Evolutionary conservation across 768 basidiomycete species (phyloP).

Genomic region (Lentinula sp.): DNA sequence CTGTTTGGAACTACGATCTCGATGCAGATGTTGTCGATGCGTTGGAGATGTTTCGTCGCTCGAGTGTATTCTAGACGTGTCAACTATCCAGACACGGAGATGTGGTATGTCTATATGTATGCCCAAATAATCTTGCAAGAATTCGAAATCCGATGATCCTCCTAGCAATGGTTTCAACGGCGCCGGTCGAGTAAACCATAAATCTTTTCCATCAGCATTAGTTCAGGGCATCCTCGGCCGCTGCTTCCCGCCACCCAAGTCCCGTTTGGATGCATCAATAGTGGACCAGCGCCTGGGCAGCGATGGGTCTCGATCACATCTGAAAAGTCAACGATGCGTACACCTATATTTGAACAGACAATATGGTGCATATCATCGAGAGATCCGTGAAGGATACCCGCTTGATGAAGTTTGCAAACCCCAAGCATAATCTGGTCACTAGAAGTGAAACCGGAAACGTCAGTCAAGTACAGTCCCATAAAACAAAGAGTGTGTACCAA

Average conservation of each 20-base stretch:
- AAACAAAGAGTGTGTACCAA: conserved; percentile 7
- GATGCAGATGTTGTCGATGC: conserved; percentile 30
- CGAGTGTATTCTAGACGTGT: neutral
- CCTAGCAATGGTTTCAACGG: neutral
- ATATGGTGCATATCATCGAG: conserved; percentile 24
- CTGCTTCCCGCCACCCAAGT: neutral
- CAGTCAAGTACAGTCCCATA: neutral
- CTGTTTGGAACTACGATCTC: conserved; percentile 45
- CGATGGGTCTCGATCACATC: conserved; percentile 20
- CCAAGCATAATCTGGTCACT: conserved; percentile 27
- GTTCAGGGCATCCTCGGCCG: conserved; percentile 15
- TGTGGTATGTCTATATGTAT: neutral
- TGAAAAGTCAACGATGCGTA: conserved; percentile 32
- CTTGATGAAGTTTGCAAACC: conserved; percentile 27
- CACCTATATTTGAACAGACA: conserved; percentile 18
- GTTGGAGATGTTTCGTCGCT: conserved; percentile 6
- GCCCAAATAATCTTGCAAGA: neutral
- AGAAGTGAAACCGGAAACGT: neutral
- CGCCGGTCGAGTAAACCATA: neutral
- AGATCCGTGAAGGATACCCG: conserved; percentile 28
- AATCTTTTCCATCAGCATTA: conserved; percentile 12
- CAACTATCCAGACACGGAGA: neutral
- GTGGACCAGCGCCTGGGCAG: conserved; percentile 17
- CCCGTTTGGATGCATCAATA: neutral
- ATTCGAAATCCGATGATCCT: neutral